Percentiles rank a stretch among this genome's conserved stretches.
phyloP scores from a whole-genome alignment of 768 basidiomycete genomes.

The Russula sp. region DNA sequence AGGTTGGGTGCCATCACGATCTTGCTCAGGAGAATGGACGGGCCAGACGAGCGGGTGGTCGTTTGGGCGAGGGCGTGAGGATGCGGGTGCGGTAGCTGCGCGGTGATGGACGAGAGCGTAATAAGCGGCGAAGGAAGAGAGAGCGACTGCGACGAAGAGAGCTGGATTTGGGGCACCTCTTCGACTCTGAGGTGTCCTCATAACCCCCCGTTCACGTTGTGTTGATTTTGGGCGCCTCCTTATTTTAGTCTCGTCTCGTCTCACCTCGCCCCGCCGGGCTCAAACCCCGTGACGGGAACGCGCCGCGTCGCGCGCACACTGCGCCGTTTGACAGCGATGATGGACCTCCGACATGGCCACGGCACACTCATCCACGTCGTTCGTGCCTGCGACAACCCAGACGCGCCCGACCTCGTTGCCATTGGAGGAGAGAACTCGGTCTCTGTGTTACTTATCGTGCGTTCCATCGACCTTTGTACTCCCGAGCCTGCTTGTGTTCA shows the following conservation, averaged over 20 bases:
- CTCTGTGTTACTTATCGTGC: slow-evolving; percentile 57
- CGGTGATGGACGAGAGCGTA: slow-evolving; percentile 47
- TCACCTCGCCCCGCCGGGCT: too few species aligned
- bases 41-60: slow-evolving; percentile 64
- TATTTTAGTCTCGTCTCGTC: too few species aligned
- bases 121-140: slow-evolving; percentile 52
- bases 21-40: slow-evolving; percentile 33
- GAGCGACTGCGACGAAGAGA: slow-evolving; percentile 48
- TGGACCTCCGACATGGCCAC: slow-evolving; percentile 57
- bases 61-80: slow-evolving; percentile 49
- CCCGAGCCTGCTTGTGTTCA: slow-evolving; percentile 15
- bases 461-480: slow-evolving; percentile 25
- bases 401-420: slow-evolving; percentile 62
- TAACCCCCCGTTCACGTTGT: not conserved
- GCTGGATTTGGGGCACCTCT: slow-evolving; percentile 51
- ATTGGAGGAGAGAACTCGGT: slow-evolving; percentile 68
- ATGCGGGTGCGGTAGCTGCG: slow-evolving; percentile 52
- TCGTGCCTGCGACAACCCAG: slow-evolving; percentile 54
- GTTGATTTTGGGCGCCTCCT: too few species aligned
- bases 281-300: too few species aligned
- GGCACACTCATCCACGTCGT: slow-evolving; percentile 54
- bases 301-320: not conserved
- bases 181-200: not conserved
- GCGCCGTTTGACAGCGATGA: slow-evolving; percentile 23
- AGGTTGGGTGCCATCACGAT: slow-evolving; percentile 32